Base-by-base conservation (phyloP, 2,329 filamentous ascomycete genomes). In the Seiridium cupressi region DNA sequence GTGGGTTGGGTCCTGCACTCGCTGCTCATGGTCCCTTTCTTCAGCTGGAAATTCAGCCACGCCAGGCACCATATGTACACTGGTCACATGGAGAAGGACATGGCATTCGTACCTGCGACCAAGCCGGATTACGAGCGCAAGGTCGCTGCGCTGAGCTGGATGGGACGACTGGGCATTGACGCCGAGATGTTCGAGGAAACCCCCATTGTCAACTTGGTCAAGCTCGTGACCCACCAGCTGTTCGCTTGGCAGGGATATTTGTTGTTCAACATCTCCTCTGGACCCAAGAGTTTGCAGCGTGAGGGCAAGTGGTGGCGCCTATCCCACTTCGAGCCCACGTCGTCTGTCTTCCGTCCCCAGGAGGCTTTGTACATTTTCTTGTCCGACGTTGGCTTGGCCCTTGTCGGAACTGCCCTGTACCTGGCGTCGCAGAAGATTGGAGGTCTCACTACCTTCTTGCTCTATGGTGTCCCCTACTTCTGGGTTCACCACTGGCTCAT, bases 401-500 rank as follows among this genome's bases (percentile, higher is more conserved):
- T 83, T 40, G 84, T 81, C 67, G 72, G 74, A 40, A 76, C 74
- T 6, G 77, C 74, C 8, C 75, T 90, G 48, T 86, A 84, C 70
- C 75, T 78, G 59, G 79, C 78, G 32, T 76, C 81, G 8, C 78
- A 80, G 66, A 72, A 79, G 35, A 76, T 88, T n/a, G 86, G 85
- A 44, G 78, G 75, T 63, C 80, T 79, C 67, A 88, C 81, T 48
- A 79, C 87, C 13, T 74, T 83, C 58, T 75, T 87, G 51, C 75
- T 89, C 13, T 90, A 89, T 71, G 77, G 79, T 35, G 78, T 88
- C 42, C 88, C 89, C 13, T 91, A 89, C 72, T 70, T 89, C 62
- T 90, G 87, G 87, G 82, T 89, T 40, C 86, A 90, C 77, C 84
- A 89, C 78, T 90, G 87, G 87, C 80, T 90, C 58, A 81, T 91